Evolutionary conservation across 495 filamentous ascomycete genomes (phyloP), one percentile per base, ranked within the genome.

Genomic region (Penicillium herquei): DNA sequence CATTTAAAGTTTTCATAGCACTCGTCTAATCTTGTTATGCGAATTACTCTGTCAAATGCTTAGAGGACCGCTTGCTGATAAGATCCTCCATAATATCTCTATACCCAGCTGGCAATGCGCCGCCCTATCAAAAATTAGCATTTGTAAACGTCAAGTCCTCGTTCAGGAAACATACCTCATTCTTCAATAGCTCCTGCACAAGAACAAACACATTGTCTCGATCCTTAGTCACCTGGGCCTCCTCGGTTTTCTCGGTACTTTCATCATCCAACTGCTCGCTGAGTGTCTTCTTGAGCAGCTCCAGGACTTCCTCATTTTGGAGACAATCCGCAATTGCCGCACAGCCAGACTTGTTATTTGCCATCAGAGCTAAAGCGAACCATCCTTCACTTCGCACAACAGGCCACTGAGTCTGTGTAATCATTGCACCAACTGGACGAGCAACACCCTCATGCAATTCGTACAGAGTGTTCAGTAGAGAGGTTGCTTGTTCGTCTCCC

Each of bases 291-390:
- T 81, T 75, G n/a, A 89, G 64, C 12, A 74, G 57, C 18, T 65
- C 46, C 43, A 74, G 73, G 0, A 80, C 72, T 5, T 77, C 77
- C 16, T 75, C 67, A 7, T 76, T 70, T n/a, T 78, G 65, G 30
- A 89, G 57, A 17, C 77, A 70, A 37, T 75, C 69, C 6, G 76
- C 57, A 17, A 85, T 81, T n/a, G 76, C 69, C 21, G 61, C 52
- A 18, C 79, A 77, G 3, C 87, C 86, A 10, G 77, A 69, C 11
- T 64, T 57, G 34, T 59, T 72, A 18, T 71, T 75, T 8, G 82
- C 80, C 81, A 93, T 87, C 31, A 92, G 71, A 3, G 88, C 89
- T 13, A 92, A 72, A 3, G 85, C 84, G 64, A 92, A 91, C 74
- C 87, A 84, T 0, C 84, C 84, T 65, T 94, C 89, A 55, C 84